Base-by-base conservation (phyloP, 2,329 filamentous ascomycete genomes). In the Harringtonia lauricola region DNA sequence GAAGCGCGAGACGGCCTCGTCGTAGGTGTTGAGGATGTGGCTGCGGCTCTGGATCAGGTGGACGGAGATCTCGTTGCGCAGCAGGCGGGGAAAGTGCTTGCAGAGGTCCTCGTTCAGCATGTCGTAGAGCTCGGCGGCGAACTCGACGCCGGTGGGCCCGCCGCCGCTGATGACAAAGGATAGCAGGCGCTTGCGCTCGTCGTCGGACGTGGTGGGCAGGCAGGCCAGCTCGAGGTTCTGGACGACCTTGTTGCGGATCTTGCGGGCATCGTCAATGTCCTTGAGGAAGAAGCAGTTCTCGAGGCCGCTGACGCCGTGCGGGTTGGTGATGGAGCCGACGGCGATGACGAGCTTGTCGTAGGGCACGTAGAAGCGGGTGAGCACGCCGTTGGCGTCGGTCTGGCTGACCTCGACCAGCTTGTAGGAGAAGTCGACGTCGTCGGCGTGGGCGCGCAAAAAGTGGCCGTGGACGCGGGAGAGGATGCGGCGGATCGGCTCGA, bases 11-110 rank as follows among this genome's bases (percentile, higher is more conserved):
- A 98, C 73, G 0, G 87, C 83, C 64, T 98, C 92, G 52, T 98
- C 92, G 59, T 98, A 98, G 0, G 92, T 98, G 66, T 98, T 98
- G 26, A 98, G 71, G 50, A 98, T 98, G 55, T 98, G 92, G 34
- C 84, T 81, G 47, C 92, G 79, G 55, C 87, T 94, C 59, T 98
- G 92, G 49, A 98, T 95, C 38, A 98, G 73, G 58, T 98, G 94
- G 1, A 98, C 90, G 0, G 92, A 96, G 39, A 98, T 94, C 60
- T 98, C 88, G 59, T 96, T 96, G 49, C 92, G 80, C n/a, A 98
- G 65, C 26, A 98, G 78, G 49, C 81, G 81, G 3, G 92, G 92
- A 62, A 95, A 98, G 54, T 84, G 79, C 42, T 74, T 71, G 36
- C 81, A 81, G 36, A 98, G 64, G 59, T 98, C 92, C 61, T 98